phyloP scores from a whole-genome alignment of 2,329 filamentous ascomycete genomes.

The Juglanconis juglandina region DNA sequence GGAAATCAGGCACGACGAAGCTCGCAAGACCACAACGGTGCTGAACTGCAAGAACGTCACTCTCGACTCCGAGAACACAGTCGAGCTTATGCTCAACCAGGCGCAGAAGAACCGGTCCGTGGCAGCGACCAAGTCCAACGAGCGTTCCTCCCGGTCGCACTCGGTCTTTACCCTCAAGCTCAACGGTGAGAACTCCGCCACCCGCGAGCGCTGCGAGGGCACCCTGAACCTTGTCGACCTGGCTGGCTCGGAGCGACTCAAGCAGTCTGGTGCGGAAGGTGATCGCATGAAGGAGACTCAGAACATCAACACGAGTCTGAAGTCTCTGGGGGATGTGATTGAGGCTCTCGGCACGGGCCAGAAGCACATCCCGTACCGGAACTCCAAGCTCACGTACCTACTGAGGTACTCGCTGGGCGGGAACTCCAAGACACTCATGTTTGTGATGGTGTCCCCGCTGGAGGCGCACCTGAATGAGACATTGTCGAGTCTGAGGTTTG shows the following conservation, averaged over 20 bases:
- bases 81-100: slow-evolving; percentile 74
- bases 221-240: slow-evolving; percentile 94
- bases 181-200: slow-evolving; percentile 66
- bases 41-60: slow-evolving; percentile 73
- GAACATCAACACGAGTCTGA: slow-evolving; percentile 93
- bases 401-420: slow-evolving; percentile 92
- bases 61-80: slow-evolving; percentile 74
- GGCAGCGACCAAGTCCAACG: slow-evolving; percentile 95
- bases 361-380: slow-evolving; percentile 86
- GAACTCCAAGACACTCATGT: slow-evolving; percentile 98
- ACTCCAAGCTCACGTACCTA: slow-evolving; percentile 94
- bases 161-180: slow-evolving; percentile 93
- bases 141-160: slow-evolving; percentile 89
- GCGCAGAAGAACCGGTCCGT: slow-evolving; percentile 86
- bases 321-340: slow-evolving; percentile 91
- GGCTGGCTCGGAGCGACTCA: slow-evolving; percentile 86
- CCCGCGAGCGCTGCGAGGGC: slow-evolving; percentile 82
- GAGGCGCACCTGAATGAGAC: slow-evolving; percentile 90
- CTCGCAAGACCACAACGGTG: slow-evolving; percentile 76
- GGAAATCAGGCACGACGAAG: slow-evolving; percentile 82
- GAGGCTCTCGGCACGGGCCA: slow-evolving; percentile 83
- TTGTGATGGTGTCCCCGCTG: slow-evolving; percentile 94
- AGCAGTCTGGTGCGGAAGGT: slow-evolving; percentile 81
- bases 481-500: slow-evolving; percentile 90
- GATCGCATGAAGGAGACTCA: slow-evolving; percentile 90